Percentiles rank a stretch among this genome's conserved stretches.
These are phyloP conservation scores for Aureobasidium musti DNA, from an alignment of 2,329 filamentous ascomycete species.

Conservation along the genomic window DNA sequence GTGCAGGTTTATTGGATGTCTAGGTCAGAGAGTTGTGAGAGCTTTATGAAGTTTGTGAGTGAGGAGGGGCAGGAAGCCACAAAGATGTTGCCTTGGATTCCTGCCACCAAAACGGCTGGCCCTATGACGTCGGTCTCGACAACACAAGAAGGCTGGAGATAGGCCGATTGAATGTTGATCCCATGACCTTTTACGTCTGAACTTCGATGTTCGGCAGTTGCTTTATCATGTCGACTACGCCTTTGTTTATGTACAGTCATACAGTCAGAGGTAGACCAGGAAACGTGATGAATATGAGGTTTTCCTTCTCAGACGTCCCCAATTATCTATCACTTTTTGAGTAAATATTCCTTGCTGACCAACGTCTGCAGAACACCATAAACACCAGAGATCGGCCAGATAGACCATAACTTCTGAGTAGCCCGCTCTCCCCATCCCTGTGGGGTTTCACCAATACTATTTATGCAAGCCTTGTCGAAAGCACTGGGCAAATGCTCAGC, in stretches of 20 bases:
- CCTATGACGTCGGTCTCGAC: slow-evolving; percentile 19
- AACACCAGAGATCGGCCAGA: slow-evolving; percentile 20
- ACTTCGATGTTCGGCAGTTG: background rate
- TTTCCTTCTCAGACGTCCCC: background rate
- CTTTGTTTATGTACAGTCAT: background rate
- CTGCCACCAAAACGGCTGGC: slow-evolving; percentile 23
- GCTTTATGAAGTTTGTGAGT: slow-evolving; percentile 4
- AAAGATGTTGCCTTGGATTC: slow-evolving; percentile 28
- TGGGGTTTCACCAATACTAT: background rate
- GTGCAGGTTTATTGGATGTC: background rate
- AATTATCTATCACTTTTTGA: slow-evolving; percentile 3
- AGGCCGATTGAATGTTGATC: slow-evolving; percentile 4
- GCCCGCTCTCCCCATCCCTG: background rate
- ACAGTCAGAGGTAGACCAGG: background rate
- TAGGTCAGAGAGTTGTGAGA: background rate
- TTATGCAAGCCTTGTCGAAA: slow-evolving; percentile 12
- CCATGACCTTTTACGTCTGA: slow-evolving; percentile 1
- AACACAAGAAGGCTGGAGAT: slow-evolving; percentile 14
- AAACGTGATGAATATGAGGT: background rate
- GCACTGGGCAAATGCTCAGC: slow-evolving; percentile 15
- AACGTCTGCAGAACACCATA: slow-evolving; percentile 18
- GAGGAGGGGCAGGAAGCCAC: slow-evolving; percentile 16
- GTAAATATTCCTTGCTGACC: slow-evolving; percentile 24
- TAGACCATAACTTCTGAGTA: background rate
- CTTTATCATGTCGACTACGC: background rate